A percentile compares a stretch with the other conserved stretches of the same genome.
These are phyloP conservation scores for Chlamydomonas urium DNA, from an alignment of 139 green algal species.

Conservation along the genomic window DNA sequence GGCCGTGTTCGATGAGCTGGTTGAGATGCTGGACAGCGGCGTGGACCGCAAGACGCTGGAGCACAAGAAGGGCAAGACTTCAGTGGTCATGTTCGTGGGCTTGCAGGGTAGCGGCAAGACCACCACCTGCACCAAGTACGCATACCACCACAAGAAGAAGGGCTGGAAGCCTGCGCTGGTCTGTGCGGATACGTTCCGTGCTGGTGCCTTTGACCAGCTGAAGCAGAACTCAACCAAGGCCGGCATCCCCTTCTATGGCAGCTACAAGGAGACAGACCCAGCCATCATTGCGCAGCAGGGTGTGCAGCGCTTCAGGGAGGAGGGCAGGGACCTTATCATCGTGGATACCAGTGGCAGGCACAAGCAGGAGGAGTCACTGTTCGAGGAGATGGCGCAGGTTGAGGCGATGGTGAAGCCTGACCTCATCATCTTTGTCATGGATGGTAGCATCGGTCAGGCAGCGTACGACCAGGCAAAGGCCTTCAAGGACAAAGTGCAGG, in stretches of 20 bases:
- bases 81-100: conserved; percentile 97
- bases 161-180: conserved; percentile 95
- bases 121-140: conserved; percentile 98
- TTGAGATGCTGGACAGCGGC: conserved; percentile 72
- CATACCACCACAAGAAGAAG: conserved; percentile 93
- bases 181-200: conserved; percentile 97
- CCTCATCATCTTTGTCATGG: conserved; percentile 98
- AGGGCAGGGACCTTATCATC: conserved; percentile 90
- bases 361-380: conserved; percentile 95
- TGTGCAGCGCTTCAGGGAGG: conserved; percentile 80
- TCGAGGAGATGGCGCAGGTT: conserved; percentile 97
- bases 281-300: conserved; percentile 86
- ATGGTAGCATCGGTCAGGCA: conserved; percentile 94
- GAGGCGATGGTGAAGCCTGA: conserved; percentile 70
- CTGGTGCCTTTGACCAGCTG: conserved; percentile 94
- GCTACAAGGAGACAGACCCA: conserved; percentile 95
- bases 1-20: conserved; percentile 91
- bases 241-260: conserved; percentile 29
- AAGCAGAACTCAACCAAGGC: conserved; percentile 74
- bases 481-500: conserved; percentile 91
- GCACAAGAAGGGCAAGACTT: conserved; percentile 83
- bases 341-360: conserved; percentile 96
- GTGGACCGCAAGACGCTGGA: conserved; percentile 55
- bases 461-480: conserved; percentile 96
- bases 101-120: conserved; percentile 91